Conservation (phyloP, 495 filamentous ascomycete genomes). For the Trichocladium uniseriatum region DNA sequence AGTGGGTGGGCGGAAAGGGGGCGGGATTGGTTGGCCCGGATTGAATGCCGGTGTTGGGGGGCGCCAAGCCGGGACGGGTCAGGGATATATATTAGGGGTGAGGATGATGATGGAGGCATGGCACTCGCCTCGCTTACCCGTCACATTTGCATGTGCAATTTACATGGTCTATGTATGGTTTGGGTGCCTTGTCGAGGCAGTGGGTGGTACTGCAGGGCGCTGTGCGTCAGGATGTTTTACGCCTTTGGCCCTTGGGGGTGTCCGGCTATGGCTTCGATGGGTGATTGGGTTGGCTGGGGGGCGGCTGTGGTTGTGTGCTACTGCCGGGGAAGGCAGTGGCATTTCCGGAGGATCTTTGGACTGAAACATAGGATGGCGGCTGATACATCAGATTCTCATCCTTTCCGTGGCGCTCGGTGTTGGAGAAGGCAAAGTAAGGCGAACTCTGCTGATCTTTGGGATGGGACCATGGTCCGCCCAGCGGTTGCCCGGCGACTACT, state of each 20-base stretch:
- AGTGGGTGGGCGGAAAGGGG: neutral
- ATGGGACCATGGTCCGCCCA: slow-evolving; percentile 3
- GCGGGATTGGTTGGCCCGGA: neutral
- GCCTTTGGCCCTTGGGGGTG: neutral
- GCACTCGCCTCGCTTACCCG: neutral
- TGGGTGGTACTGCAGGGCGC: neutral
- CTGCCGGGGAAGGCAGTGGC: neutral
- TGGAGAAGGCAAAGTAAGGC: neutral
- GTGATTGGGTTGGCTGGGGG: neutral
- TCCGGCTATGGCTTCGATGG: neutral
- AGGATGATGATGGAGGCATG: too few relatives aligned
- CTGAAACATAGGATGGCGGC: neutral
- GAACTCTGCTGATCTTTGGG: neutral
- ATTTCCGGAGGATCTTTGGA: neutral
- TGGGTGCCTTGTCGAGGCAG: neutral
- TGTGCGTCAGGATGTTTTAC: slow-evolving; percentile 1
- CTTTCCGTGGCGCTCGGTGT: neutral
- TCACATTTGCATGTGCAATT: neutral
- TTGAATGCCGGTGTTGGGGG: too few relatives aligned
- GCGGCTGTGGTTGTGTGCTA: neutral
- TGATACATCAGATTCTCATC: neutral
- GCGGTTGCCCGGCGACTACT: neutral
- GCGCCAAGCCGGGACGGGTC: too few relatives aligned
- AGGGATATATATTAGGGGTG: too few relatives aligned
- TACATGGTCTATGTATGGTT: too few relatives aligned